Evolutionary conservation across 495 filamentous ascomycete genomes (phyloP).

Genomic region (Aspergillus baeticus): DNA sequence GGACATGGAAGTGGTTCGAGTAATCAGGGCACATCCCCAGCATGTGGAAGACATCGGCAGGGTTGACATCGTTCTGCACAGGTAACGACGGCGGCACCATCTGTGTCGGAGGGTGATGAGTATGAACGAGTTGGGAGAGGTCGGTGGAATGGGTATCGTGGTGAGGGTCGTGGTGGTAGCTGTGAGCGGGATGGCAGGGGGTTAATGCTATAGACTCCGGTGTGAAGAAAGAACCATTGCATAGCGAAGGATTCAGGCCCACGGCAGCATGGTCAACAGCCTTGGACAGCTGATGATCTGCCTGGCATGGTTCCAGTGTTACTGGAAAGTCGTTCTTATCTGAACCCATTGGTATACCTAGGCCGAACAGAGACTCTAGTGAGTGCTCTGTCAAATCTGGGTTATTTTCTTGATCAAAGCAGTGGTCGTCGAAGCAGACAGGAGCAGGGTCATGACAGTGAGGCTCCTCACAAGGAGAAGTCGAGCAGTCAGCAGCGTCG

Average conservation of each 20-base stretch:
- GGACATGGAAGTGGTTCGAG: constrained; percentile 29
- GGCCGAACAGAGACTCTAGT: constrained; percentile 37
- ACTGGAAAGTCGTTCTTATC: constrained; percentile 31
- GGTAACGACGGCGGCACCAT: constrained; percentile 26
- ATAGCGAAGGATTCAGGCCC: constrained; percentile 20
- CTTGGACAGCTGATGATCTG: constrained; percentile 27
- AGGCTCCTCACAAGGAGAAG: constrained; percentile 36
- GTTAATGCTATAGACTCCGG: constrained; percentile 30
- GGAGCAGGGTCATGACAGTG: constrained; percentile 32
- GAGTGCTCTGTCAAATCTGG: constrained; percentile 25
- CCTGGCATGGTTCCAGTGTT: constrained; percentile 16
- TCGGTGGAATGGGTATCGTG: constrained; percentile 27
- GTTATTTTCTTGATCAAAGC: constrained; percentile 26
- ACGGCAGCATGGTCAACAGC: constrained; percentile 16
- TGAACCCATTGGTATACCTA: constrained; percentile 30
- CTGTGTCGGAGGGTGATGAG: constrained; percentile 25
- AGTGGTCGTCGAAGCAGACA: constrained; percentile 44
- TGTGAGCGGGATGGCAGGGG: constrained; percentile 36
- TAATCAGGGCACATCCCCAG: constrained; percentile 40
- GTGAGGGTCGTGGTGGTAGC: constrained; percentile 31
- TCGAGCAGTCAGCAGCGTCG: constrained; percentile 40
- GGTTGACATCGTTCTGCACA: constrained; percentile 33
- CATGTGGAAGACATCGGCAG: constrained; percentile 43
- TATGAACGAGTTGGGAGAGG: not conserved
- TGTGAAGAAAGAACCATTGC: constrained; percentile 25